Evolutionary conservation across 2,329 filamentous ascomycete genomes (phyloP).

Genomic region (Penicillium freii): DNA sequence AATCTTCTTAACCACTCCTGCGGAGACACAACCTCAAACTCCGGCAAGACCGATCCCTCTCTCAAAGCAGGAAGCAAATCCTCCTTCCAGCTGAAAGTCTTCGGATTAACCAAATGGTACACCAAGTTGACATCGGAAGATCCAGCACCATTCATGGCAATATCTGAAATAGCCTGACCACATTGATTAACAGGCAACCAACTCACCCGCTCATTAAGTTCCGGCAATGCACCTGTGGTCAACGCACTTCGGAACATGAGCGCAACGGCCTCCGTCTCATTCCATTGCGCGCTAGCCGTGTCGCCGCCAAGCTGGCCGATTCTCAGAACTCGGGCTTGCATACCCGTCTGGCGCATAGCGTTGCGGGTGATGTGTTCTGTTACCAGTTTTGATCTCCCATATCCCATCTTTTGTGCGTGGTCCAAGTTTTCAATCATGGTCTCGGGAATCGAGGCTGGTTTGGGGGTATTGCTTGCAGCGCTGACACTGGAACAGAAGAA

Average conservation of each 20-base stretch:
- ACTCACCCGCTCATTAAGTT: constrained; percentile 43
- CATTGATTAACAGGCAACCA: constrained; percentile 49
- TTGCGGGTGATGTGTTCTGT: constrained; percentile 38
- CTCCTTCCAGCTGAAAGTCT: constrained; percentile 36
- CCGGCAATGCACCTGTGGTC: constrained; percentile 48
- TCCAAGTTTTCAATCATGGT: constrained; percentile 33
- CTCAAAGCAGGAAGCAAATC: constrained; percentile 36
- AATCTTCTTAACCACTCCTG: constrained; percentile 36
- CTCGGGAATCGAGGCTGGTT: constrained; percentile 37
- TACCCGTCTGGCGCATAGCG: constrained; percentile 25
- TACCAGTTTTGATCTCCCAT: constrained; percentile 43
- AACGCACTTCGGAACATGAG: constrained; percentile 51
- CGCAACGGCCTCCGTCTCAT: constrained; percentile 46
- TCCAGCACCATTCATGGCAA: constrained; percentile 29
- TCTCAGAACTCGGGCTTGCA: constrained; percentile 34
- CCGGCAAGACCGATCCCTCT: constrained; percentile 24
- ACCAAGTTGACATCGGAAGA: constrained; percentile 32
- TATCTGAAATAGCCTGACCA: constrained; percentile 34
- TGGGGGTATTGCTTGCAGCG: constrained; percentile 39
- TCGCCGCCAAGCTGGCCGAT: constrained; percentile 41
- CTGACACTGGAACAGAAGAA: constrained; percentile 55
- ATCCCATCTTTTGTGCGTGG: constrained; percentile 47
- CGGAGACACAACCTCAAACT: constrained; percentile 34
- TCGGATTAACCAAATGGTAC: constrained; percentile 55
- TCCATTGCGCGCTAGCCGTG: constrained; percentile 26